Evolutionary conservation across 2,329 filamentous ascomycete genomes (phyloP).

Genomic region (Cordyceps tenuipes): DNA sequence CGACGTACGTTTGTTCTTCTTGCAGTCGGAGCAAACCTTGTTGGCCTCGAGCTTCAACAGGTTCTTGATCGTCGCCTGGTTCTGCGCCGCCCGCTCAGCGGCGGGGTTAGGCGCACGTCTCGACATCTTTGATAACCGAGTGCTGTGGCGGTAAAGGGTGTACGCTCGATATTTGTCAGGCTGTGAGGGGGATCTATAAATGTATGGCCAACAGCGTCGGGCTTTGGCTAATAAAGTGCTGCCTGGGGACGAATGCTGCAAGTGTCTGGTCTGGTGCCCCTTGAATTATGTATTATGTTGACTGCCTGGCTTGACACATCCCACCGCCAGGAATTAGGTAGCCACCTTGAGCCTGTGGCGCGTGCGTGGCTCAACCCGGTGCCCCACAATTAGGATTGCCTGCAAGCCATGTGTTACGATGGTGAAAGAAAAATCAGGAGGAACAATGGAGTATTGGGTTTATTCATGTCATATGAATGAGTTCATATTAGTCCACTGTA

Average conservation of each 20-base stretch:
- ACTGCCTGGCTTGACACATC: slow-evolving; percentile 9
- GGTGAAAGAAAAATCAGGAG: not conserved
- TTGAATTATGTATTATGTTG: slow-evolving; percentile 10
- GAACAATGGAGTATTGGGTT: not conserved
- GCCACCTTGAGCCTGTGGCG: slow-evolving; percentile 4
- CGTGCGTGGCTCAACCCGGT: not conserved
- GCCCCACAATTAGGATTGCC: not conserved
- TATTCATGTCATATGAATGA: not conserved
- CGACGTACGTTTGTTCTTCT: slow-evolving; percentile 86
- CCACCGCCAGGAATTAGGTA: slow-evolving; percentile 6
- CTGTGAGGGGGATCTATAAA: not conserved
- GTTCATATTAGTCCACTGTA: not conserved
- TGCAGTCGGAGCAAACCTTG: slow-evolving; percentile 97
- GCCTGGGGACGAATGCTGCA: slow-evolving; percentile 7
- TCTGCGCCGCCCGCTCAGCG: slow-evolving; percentile 84
- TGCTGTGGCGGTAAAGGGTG: not conserved
- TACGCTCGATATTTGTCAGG: not conserved
- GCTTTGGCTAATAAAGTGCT: slow-evolving; percentile 5
- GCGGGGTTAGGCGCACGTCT: slow-evolving; percentile 68
- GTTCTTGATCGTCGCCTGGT: slow-evolving; percentile 87
- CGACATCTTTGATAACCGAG: slow-evolving; percentile 52
- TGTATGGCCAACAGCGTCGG: not conserved
- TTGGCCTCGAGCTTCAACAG: slow-evolving; percentile 91
- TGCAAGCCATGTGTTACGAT: not conserved
- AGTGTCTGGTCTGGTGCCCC: slow-evolving; percentile 1